phyloP scores from a whole-genome alignment of 768 basidiomycete genomes.

The Pluteus cervinus region DNA sequence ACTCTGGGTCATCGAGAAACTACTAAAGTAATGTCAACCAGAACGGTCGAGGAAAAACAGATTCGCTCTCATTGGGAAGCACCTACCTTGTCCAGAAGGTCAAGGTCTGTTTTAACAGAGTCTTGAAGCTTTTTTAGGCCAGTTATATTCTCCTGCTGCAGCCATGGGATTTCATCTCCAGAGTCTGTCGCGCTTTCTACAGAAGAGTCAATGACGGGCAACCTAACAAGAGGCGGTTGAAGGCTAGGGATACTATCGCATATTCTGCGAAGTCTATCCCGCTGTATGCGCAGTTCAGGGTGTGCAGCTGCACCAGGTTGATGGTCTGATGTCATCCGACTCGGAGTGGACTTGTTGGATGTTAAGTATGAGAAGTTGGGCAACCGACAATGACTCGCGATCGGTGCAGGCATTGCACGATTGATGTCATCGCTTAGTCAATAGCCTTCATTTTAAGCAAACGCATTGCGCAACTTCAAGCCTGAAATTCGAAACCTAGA shows the following conservation, averaged over 20 bases:
- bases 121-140: constrained; percentile 42
- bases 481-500: too few relatives aligned
- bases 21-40: constrained; percentile 36
- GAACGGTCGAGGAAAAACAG: constrained; percentile 6
- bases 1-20: constrained; percentile 49
- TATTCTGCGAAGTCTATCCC: constrained; percentile 23
- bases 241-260: constrained; percentile 30
- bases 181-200: constrained; percentile 23
- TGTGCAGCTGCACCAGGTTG: too few relatives aligned
- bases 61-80: constrained; percentile 5
- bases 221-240: constrained; percentile 28
- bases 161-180: constrained; percentile 34
- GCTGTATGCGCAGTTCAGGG: constrained; percentile 25
- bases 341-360: too few relatives aligned
- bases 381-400: too few relatives aligned
- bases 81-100: constrained; percentile 38
- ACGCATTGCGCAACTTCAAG: too few relatives aligned
- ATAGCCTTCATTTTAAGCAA: too few relatives aligned
- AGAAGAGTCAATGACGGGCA: constrained; percentile 43
- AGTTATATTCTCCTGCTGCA: constrained; percentile 35
- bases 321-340: too few relatives aligned
- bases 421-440: too few relatives aligned
- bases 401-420: too few relatives aligned
- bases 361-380: too few relatives aligned
- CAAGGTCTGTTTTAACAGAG: constrained; percentile 37